phyloP scores from a whole-genome alignment of 352 stramenopile genomes.

The Phytophthora megakarya region DNA sequence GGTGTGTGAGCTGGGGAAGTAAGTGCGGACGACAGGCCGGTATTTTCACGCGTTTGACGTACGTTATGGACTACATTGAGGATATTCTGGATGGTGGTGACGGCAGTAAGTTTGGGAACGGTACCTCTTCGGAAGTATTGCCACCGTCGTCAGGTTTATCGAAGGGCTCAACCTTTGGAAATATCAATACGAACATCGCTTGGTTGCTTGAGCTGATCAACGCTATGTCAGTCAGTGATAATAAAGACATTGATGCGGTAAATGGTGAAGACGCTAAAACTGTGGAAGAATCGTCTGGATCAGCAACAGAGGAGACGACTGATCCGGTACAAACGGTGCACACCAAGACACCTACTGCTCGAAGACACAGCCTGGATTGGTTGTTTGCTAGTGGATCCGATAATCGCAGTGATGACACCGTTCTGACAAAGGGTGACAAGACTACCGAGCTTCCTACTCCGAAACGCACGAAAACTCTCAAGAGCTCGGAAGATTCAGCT shows the following conservation, averaged over 20 bases:
- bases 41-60: constrained; percentile 61
- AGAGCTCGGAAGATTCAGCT: too few relatives aligned
- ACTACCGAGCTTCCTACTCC: not conserved
- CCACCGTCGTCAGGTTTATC: constrained; percentile 13
- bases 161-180: not conserved
- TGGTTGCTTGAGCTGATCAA: not conserved
- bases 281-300: not conserved
- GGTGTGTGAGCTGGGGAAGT: constrained; percentile 71
- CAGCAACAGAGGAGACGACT: constrained; percentile 1
- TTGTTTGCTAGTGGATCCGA: constrained; percentile 8
- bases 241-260: not conserved
- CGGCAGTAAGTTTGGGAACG: constrained; percentile 29
- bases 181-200: not conserved
- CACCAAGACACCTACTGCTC: too few relatives aligned
- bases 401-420: constrained; percentile 10
- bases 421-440: constrained; percentile 12
- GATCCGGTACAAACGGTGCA: too few relatives aligned
- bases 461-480: too few relatives aligned
- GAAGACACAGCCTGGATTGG: constrained; percentile 1
- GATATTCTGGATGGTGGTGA: constrained; percentile 50
- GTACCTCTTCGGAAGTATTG: too few relatives aligned
- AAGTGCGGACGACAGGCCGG: constrained; percentile 57
- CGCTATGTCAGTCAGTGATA: not conserved
- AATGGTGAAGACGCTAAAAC: constrained; percentile 5
- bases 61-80: constrained; percentile 64